Conservation (phyloP, 805 yeast species). For the Saccharomycopsis fibuligera region DNA sequence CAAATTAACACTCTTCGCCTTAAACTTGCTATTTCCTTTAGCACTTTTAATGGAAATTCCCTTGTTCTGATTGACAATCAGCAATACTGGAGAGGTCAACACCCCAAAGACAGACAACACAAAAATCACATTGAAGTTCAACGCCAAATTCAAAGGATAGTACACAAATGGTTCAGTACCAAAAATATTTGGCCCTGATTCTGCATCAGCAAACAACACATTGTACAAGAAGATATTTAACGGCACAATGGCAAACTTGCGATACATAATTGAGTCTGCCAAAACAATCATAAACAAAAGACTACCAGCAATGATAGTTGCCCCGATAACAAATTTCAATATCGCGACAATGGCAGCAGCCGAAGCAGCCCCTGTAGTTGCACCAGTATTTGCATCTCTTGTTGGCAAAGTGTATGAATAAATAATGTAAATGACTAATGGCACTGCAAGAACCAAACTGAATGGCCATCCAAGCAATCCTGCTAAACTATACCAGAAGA, state of each 20-base stretch:
- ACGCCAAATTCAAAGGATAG: constrained; percentile 57
- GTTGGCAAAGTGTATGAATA: constrained; percentile 25
- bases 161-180: constrained; percentile 78
- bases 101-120: constrained; percentile 38
- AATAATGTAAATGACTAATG: constrained; percentile 43
- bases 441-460: constrained; percentile 55
- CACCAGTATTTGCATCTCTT: constrained; percentile 7
- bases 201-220: constrained; percentile 57
- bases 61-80: constrained; percentile 22
- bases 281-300: constrained; percentile 28
- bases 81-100: constrained; percentile 28
- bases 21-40: neutral
- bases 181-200: constrained; percentile 82
- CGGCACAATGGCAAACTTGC: constrained; percentile 60
- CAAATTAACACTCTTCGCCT: constrained; percentile 2
- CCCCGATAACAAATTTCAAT: constrained; percentile 23
- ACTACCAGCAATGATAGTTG: constrained; percentile 24
- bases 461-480: constrained; percentile 93
- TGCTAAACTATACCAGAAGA: constrained; percentile 48
- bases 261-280: constrained; percentile 60
- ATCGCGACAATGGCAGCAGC: no score
- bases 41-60: constrained; percentile 15
- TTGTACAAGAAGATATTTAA: constrained; percentile 79
- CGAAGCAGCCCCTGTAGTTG: no score
- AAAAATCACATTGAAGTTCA: constrained; percentile 64